These are phyloP conservation scores for Posidonia australis DNA, from an alignment of 106 monocot species.

Conservation along the genomic window DNA sequence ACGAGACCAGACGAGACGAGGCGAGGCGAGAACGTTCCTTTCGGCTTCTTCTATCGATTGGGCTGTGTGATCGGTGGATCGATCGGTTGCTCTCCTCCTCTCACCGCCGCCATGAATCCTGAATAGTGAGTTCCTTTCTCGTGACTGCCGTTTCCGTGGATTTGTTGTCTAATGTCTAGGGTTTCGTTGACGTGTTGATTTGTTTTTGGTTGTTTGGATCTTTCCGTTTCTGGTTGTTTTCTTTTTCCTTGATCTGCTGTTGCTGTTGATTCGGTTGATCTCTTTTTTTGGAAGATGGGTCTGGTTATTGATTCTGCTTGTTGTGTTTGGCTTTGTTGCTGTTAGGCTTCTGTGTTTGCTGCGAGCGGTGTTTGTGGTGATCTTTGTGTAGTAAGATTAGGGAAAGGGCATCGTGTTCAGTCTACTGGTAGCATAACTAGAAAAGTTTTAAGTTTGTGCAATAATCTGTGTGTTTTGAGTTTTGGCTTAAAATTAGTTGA, in stretches of 20 bases:
- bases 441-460: no score
- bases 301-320: not conserved
- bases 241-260: not conserved
- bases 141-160: not conserved
- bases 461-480: no score
- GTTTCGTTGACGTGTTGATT: no score
- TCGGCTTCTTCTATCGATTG: not conserved
- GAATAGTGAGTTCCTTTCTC: not conserved
- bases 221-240: not conserved
- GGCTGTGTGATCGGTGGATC: not conserved
- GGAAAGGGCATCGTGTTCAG: no score
- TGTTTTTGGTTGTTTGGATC: not conserved
- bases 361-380: not conserved
- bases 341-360: no score
- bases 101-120: slow-evolving; percentile 3
- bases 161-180: not conserved
- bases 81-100: not conserved
- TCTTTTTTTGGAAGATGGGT: not conserved
- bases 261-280: not conserved
- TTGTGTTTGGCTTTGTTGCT: no score
- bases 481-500: no score
- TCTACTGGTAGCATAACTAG: no score
- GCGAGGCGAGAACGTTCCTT: no score
- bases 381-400: no score
- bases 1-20: no score